Base-by-base conservation (phyloP, 768 basidiomycete genomes). In the Pilatotrama ljubarskyi region DNA sequence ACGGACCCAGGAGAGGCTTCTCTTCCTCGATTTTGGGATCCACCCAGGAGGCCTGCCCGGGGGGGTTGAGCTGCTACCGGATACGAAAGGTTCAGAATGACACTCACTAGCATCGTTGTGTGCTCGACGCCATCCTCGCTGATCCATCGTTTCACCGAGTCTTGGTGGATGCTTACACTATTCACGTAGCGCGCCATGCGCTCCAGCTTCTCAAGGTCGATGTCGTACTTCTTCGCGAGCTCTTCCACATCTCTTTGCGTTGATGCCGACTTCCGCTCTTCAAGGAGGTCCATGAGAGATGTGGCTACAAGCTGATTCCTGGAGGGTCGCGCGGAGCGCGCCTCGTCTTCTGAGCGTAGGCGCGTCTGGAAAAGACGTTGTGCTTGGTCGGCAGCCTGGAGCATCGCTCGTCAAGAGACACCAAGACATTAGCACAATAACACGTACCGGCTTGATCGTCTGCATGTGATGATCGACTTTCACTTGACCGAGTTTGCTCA, bases 381-480 rank as follows among this genome's bases (percentile, higher is more conserved):
- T 14, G 76, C 66, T 36, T 72, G 70, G 43, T 73, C 69, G 42
- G 66, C 70, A 57, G 72, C 65, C 68, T 64, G 11, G 15, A 20
- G 35, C 41, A 22, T n/a, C 14, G 14, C 13, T 41, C 32, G 20
- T 36, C 14, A 41, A 24, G 15, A 8, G 5, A 2, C 22, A 8
- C 2, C 18, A 11, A 22, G 11, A 9, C 20, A 43, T 25, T 10
- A 6, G 4, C 5, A 15, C 5, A 6, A 36, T 10, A 9, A 18
- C 14, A 11, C 79, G 67, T 68, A 86, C 88, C 20, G 80, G 73
- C 63, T 71, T 79, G 51, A 83, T 64, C 6, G 77, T 70, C 58
- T 78, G 75, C 80, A 81, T 82, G 68, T 80, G 82, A 65, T 88
- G 86, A 66, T 90, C 83, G 13, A 93, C 89, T 32, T 75, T 77